These are phyloP conservation scores for Vitellaria paradoxa DNA, from an alignment of 179 eudicot genomes.

Conservation along the genomic window DNA sequence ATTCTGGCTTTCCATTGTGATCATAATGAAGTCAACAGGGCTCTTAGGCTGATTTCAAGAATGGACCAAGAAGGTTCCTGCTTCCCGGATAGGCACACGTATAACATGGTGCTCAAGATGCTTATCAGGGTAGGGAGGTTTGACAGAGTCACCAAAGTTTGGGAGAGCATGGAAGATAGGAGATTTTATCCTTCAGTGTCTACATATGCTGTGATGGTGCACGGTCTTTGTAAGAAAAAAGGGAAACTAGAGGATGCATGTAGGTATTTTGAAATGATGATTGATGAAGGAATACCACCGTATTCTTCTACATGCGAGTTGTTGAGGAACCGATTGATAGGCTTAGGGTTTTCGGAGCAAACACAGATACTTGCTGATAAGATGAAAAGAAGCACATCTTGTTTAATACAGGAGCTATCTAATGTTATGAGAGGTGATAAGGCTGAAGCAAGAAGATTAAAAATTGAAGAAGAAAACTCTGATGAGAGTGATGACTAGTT, in stretches of 20 bases:
- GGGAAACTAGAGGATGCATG: slow-evolving; percentile 75
- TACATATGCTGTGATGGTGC: slow-evolving; percentile 81
- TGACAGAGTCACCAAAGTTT: slow-evolving; percentile 53
- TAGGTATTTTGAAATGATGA: slow-evolving; percentile 77
- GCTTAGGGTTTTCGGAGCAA: slow-evolving; percentile 57
- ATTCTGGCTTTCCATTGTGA: slow-evolving; percentile 66
- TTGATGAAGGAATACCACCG: slow-evolving; percentile 94
- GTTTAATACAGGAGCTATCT: slow-evolving; percentile 57
- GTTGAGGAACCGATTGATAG: slow-evolving; percentile 70
- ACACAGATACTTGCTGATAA: slow-evolving; percentile 67
- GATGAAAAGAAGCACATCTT: slow-evolving; percentile 81
- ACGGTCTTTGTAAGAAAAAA: slow-evolving; percentile 80
- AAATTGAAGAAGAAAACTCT: slow-evolving; percentile 35
- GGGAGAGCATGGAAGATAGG: slow-evolving; percentile 64
- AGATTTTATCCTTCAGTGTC: slow-evolving; percentile 75
- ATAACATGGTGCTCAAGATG: slow-evolving; percentile 83
- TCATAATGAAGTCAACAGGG: slow-evolving; percentile 63
- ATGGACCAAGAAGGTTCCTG: slow-evolving; percentile 56
- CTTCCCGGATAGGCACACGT: slow-evolving; percentile 69
- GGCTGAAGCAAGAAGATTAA: slow-evolving; percentile 24
- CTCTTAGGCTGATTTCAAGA: slow-evolving; percentile 48
- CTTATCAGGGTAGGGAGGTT: slow-evolving; percentile 74
- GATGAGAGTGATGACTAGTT: slow-evolving; percentile 53
- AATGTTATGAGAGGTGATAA: slow-evolving; percentile 48
- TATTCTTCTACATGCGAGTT: slow-evolving; percentile 59